Conservation (phyloP, 805 yeast species). For the Zygosaccharomyces lentus region DNA sequence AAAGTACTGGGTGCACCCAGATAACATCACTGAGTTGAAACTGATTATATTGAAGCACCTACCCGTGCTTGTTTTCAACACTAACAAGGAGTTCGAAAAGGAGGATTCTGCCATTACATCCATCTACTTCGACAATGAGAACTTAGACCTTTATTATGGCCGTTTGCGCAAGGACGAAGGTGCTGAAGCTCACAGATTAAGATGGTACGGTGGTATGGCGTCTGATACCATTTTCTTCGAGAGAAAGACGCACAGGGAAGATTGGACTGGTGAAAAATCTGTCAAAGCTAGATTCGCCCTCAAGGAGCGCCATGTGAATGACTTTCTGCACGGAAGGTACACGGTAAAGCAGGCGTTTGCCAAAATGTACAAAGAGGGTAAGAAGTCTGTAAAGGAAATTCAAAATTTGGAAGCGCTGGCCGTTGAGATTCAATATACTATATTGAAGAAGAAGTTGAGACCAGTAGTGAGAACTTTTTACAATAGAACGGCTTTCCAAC, state of each 20-base stretch:
- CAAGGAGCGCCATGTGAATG: slow-evolving; percentile 86
- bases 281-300: slow-evolving; percentile 94
- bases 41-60: slow-evolving; percentile 87
- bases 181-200: slow-evolving; percentile 95
- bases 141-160: slow-evolving; percentile 88
- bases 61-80: slow-evolving; percentile 93
- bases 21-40: slow-evolving; percentile 93
- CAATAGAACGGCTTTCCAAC: slow-evolving; percentile 97
- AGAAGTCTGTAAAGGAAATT: slow-evolving; percentile 79
- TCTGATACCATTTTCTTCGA: slow-evolving; percentile 91
- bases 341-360: slow-evolving; percentile 89
- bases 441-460: slow-evolving; percentile 74
- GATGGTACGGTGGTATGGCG: slow-evolving; percentile 99
- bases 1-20: slow-evolving; percentile 99
- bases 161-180: slow-evolving; percentile 95
- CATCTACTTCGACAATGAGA: slow-evolving; percentile 86
- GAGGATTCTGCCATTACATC: slow-evolving; percentile 97
- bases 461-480: slow-evolving; percentile 96
- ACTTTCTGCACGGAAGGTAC: slow-evolving; percentile 74
- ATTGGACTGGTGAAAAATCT: slow-evolving; percentile 99
- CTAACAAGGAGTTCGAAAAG: slow-evolving; percentile 90
- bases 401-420: slow-evolving; percentile 91
- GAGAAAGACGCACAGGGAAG: slow-evolving; percentile 97
- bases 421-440: slow-evolving; percentile 86
- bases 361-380: slow-evolving; percentile 88